Base-by-base conservation (phyloP, 768 basidiomycete species). In the Pleurotus platypus region DNA sequence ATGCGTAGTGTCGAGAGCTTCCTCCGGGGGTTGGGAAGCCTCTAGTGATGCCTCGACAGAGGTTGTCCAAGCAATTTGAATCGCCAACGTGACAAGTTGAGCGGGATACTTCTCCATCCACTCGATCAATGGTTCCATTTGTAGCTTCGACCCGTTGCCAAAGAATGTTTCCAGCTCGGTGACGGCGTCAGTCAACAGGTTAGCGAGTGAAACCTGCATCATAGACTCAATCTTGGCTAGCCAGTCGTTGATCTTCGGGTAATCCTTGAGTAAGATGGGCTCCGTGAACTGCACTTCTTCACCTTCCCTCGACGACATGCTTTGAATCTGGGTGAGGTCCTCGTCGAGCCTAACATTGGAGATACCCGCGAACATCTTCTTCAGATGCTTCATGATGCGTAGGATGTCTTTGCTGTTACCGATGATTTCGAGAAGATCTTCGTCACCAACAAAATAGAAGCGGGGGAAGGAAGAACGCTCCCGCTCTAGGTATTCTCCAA, bases 351-450 rank as follows among this genome's bases (percentile, higher is more conserved):
- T 80, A 62, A 98, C 80, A 0, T 94, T 94, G 1, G 94, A 89
- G 39, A 99, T 89, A 24, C 97, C 97, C 18, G 97, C 97, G 72
- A 99, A 99, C 97, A 99, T 99, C 81, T 99, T 99, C 79, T 98
- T 98, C 58, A 99, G 80, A 75, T 98, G 97, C 65, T 99, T 99
- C 92, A 97, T 94, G 72, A 98, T 92, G 39, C 97, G 90, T 45
- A 94, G 73, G 63, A 98, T 97, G 67, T 98, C 95, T 71, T 98
- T 99, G 81, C 94, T 97, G 76, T 99, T 99, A 61, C 97, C 97
- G 61, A 99, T 98, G 64, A 99, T 99, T 72, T 99, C 97, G 60
- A 99, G 80, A 59, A 99, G 75, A 69, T 99, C 97, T 68, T 99
- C 97, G 72, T 99, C 97, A 65, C 97, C 97, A 54, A 99, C 94